Evolutionary conservation across 2,329 filamentous ascomycete species (phyloP).

Genomic region (Botrytis fabae): DNA sequence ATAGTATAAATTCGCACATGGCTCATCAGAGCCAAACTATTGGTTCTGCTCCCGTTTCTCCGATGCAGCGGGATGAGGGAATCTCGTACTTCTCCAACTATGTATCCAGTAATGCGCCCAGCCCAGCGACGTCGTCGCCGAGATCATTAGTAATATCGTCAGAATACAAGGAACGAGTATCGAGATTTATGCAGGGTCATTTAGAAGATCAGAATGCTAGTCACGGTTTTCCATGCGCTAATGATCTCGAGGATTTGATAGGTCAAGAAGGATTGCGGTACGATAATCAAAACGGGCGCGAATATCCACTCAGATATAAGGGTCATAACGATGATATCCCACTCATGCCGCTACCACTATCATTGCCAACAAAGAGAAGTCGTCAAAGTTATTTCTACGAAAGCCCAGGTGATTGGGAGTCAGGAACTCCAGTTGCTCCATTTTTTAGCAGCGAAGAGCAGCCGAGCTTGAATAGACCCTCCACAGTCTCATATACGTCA

Average conservation of each 20-base stretch:
- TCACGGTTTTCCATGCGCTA: neutral
- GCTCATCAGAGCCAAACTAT: neutral
- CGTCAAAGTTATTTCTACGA: conserved; percentile 16
- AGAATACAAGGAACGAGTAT: conserved; percentile 19
- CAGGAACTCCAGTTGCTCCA: neutral
- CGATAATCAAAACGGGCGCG: conserved; percentile 9
- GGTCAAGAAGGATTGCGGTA: conserved; percentile 19
- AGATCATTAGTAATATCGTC: conserved; percentile 10
- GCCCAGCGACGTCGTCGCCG: neutral
- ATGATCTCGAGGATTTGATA: conserved; percentile 21
- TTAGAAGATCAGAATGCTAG: conserved; percentile 3
- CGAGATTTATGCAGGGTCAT: conserved; percentile 4
- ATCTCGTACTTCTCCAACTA: neutral
- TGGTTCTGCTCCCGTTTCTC: conserved; percentile 4
- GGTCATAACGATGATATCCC: conserved; percentile 4
- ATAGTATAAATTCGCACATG: neutral
- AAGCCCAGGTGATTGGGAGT: neutral
- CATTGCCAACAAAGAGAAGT: conserved; percentile 9
- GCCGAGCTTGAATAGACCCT: neutral
- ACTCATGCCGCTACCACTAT: conserved; percentile 13
- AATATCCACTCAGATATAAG: neutral
- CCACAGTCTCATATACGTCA: conserved; percentile 6
- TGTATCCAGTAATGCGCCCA: neutral
- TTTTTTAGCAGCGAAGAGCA: neutral
- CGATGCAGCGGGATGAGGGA: neutral